Conservation (phyloP, 106 monocot species). For the Phalaenopsis aphrodite region DNA sequence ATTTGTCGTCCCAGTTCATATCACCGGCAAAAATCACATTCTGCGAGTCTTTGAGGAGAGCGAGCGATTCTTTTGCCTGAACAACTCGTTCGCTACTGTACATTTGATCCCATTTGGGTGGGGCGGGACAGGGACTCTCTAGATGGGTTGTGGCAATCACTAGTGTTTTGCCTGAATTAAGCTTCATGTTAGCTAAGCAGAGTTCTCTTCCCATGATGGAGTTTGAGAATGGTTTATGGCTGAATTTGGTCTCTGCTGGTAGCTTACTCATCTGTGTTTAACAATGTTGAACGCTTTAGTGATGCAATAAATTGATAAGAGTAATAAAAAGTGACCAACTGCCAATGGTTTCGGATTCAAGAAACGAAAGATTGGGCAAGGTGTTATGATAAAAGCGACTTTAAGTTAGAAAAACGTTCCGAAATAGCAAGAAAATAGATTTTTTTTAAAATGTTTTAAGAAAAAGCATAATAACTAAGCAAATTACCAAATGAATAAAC, state of each 20-base stretch:
- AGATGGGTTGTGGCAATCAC: constrained; percentile 58
- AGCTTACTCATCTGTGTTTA: constrained; percentile 59
- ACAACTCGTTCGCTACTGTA: constrained; percentile 43
- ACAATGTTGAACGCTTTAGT: too few relatives aligned
- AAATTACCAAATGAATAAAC: too few relatives aligned
- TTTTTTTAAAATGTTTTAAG: too few relatives aligned
- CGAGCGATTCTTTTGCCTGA: constrained; percentile 48
- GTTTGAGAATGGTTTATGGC: constrained; percentile 31
- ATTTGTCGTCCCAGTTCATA: constrained; percentile 80
- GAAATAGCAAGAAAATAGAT: too few relatives aligned
- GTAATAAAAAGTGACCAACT: too few relatives aligned
- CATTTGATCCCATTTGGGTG: constrained; percentile 62
- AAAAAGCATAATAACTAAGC: too few relatives aligned
- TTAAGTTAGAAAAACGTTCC: too few relatives aligned
- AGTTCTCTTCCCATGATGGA: constrained; percentile 68
- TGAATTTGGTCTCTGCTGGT: constrained; percentile 34
- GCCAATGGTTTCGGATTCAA: too few relatives aligned
- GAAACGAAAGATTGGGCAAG: too few relatives aligned
- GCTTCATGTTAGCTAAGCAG: constrained; percentile 34
- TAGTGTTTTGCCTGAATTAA: constrained; percentile 20
- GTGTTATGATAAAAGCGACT: too few relatives aligned
- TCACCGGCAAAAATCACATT: constrained; percentile 62
- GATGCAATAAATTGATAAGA: too few relatives aligned
- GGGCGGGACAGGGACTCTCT: constrained; percentile 60
- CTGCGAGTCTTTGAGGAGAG: constrained; percentile 23